phyloP scores from a whole-genome alignment of 306 rosid genomes.

The Echinosophora koreensis region DNA sequence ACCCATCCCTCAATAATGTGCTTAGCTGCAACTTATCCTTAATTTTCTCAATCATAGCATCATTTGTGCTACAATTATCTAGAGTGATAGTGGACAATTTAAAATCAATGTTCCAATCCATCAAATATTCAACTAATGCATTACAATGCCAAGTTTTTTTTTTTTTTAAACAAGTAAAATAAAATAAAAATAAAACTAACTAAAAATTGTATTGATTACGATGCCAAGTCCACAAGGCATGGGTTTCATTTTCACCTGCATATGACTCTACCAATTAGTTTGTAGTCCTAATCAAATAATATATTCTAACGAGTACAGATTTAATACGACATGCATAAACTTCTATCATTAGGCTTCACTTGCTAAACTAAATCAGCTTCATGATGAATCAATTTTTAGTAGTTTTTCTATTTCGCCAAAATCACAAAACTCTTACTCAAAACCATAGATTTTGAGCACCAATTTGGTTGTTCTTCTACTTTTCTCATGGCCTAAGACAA shows the following conservation, averaged over 20 bases:
- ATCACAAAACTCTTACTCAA: not conserved
- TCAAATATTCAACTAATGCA: too few relatives aligned
- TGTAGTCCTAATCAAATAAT: constrained; percentile 24
- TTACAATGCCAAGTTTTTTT: too few relatives aligned
- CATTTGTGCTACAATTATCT: too few relatives aligned
- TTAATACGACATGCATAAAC: not conserved
- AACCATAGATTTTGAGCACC: not conserved
- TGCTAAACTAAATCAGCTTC: not conserved
- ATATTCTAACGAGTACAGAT: not conserved
- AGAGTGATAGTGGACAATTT: too few relatives aligned
- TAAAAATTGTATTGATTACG: too few relatives aligned
- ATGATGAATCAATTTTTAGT: not conserved
- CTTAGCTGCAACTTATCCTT: too few relatives aligned
- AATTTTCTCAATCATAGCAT: too few relatives aligned
- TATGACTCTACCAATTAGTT: constrained; percentile 26
- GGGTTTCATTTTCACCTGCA: constrained; percentile 89
- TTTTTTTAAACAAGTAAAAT: too few relatives aligned
- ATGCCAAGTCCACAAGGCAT: constrained; percentile 93
- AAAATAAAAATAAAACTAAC: too few relatives aligned
- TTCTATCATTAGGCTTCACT: not conserved
- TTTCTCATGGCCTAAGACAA: not conserved
- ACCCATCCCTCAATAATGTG: too few relatives aligned
- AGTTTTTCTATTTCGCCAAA: not conserved
- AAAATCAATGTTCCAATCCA: too few relatives aligned
- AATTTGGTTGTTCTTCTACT: constrained; percentile 1